These are phyloP conservation scores for Herpetomonas tarakana DNA, from an alignment of 208 protist genomes.

Conservation along the genomic window DNA sequence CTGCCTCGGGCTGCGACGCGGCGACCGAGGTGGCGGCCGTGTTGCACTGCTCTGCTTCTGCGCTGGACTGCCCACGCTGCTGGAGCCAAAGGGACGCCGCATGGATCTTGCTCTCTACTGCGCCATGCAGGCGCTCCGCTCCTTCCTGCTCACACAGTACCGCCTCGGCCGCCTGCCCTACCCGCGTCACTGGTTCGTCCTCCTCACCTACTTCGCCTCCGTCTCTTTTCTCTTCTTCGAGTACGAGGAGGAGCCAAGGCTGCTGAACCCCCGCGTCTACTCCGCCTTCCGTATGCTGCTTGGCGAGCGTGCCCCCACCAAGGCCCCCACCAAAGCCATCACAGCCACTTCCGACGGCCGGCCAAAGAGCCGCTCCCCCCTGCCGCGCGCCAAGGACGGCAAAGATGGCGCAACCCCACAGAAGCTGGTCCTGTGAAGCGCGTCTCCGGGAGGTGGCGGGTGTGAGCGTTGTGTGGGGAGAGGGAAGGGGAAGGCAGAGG, in stretches of 20 bases:
- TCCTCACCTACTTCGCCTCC: conserved; percentile 69
- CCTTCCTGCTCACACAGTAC: conserved; percentile 73
- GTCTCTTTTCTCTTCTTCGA: conserved; percentile 72
- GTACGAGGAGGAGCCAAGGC: conserved; percentile 73
- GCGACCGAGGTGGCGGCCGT: conserved; percentile 40
- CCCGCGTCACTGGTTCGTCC: conserved; percentile 63
- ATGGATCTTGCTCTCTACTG: conserved; percentile 88
- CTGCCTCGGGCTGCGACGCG: conserved; percentile 62
- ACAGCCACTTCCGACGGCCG: background rate
- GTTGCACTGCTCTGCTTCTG: conserved; percentile 45
- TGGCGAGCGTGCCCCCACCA: conserved; percentile 25
- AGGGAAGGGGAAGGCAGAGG: no score
- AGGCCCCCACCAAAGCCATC: background rate
- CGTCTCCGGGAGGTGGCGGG: no score
- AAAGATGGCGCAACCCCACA: background rate
- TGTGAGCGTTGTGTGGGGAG: no score
- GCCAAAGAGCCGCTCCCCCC: background rate
- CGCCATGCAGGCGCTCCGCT: conserved; percentile 69
- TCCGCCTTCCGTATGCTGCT: conserved; percentile 47
- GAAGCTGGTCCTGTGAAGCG: background rate
- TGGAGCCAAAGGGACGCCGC: conserved; percentile 78
- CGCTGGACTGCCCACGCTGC: conserved; percentile 61
- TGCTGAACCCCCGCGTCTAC: conserved; percentile 57
- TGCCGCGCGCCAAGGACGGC: background rate
- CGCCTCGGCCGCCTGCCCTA: conserved; percentile 72